These are phyloP conservation scores for Articulospora tetracladia DNA, from an alignment of 495 filamentous ascomycete species.

Conservation along the genomic window DNA sequence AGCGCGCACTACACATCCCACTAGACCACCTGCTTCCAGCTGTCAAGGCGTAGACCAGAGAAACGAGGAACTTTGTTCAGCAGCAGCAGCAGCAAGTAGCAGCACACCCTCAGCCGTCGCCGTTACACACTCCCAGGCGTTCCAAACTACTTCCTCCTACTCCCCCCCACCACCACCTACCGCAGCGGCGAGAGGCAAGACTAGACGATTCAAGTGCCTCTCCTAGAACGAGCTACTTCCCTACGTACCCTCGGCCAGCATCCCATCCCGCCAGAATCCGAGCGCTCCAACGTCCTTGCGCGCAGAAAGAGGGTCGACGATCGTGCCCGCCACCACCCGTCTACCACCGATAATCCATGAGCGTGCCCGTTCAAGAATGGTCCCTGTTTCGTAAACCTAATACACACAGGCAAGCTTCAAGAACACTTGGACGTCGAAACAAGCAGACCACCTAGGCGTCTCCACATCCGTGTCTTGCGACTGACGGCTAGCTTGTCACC, in stretches of 20 bases:
- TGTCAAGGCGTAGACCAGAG: not conserved
- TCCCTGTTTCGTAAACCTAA: slow-evolving; percentile 24
- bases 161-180: too few relatives aligned
- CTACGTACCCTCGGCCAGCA: not conserved
- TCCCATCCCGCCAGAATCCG: slow-evolving; percentile 9
- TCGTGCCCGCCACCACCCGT: slow-evolving; percentile 7
- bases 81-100: not conserved
- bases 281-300: slow-evolving; percentile 19
- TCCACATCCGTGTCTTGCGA: slow-evolving; percentile 20
- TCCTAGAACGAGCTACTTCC: not conserved
- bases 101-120: not conserved
- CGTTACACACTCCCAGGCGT: not conserved
- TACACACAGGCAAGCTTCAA: slow-evolving; percentile 11
- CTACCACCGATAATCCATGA: slow-evolving; percentile 1
- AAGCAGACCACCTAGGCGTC: slow-evolving; percentile 17
- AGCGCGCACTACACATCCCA: not conserved
- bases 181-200: not conserved
- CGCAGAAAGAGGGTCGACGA: slow-evolving; percentile 16
- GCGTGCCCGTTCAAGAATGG: slow-evolving; percentile 22
- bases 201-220: not conserved
- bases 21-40: not conserved
- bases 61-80: too few relatives aligned
- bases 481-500: slow-evolving; percentile 19
- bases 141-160: too few relatives aligned
- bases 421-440: slow-evolving; percentile 24